These are phyloP conservation scores for Pythium apleroticum DNA, from an alignment of 352 stramenopile genomes.

Conservation along the genomic window DNA sequence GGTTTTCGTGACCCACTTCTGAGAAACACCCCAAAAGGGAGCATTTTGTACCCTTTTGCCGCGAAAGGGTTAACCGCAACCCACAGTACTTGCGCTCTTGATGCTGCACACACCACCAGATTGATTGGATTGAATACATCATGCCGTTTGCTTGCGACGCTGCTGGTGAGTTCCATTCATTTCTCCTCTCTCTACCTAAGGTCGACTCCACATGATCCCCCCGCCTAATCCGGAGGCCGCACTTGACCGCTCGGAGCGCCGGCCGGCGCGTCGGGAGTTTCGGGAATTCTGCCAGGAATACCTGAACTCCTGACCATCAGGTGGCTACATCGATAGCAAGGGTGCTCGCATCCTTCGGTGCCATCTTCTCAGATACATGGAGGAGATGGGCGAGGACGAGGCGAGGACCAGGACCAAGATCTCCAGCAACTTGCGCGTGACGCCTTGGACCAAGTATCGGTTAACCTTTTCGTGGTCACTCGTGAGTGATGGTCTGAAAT, in stretches of 20 bases:
- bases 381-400: constrained; percentile 3
- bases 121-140: not conserved
- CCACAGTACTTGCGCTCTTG: not conserved
- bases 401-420: not conserved
- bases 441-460: not conserved
- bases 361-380: not conserved
- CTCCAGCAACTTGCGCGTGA: constrained; percentile 3
- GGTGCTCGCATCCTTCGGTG: not conserved
- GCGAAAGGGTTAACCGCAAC: not conserved
- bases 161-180: not conserved
- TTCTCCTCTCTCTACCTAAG: not conserved
- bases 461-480: too few relatives aligned
- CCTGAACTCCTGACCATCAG: not conserved
- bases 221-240: not conserved
- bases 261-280: not conserved
- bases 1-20: too few relatives aligned
- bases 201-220: not conserved
- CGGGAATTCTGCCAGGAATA: not conserved
- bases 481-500: too few relatives aligned
- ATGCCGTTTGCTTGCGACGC: not conserved
- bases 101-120: not conserved
- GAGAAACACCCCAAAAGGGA: too few relatives aligned
- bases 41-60: too few relatives aligned
- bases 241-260: not conserved
- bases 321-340: not conserved